phyloP scores from a whole-genome alignment of 2,329 filamentous ascomycete genomes.

The Trichophyton verrucosum region DNA sequence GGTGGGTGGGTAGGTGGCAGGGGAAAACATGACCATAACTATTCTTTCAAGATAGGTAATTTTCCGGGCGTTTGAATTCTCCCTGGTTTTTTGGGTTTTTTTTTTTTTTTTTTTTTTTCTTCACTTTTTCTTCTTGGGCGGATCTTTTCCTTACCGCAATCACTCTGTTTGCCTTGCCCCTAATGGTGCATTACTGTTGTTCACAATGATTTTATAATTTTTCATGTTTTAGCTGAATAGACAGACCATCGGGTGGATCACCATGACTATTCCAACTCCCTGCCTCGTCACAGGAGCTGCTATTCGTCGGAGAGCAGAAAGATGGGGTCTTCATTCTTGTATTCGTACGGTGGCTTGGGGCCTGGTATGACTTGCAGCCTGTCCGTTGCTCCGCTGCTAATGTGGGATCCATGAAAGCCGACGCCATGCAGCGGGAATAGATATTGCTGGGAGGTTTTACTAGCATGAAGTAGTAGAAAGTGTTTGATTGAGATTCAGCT shows the following conservation, averaged over 20 bases:
- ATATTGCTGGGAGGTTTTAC: neutral
- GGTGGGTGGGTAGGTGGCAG: neutral
- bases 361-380: neutral
- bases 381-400: neutral
- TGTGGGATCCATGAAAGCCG: neutral
- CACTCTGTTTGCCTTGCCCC: neutral
- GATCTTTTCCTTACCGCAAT: neutral
- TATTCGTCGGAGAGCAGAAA: neutral
- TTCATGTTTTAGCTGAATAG: neutral
- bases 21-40: neutral
- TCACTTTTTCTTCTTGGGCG: neutral
- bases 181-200: neutral
- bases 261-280: neutral
- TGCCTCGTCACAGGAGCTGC: neutral
- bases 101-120: neutral
- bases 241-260: neutral
- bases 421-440: neutral
- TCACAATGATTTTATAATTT: neutral
- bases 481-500: neutral
- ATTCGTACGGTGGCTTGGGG: neutral
- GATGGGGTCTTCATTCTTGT: neutral
- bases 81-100: neutral
- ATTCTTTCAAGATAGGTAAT: neutral
- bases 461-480: neutral
- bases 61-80: slow-evolving; percentile 1